Evolutionary conservation across 2,329 filamentous ascomycete species (phyloP), one percentile per base, ranked within the genome.

Genomic region (Cercospora sesami): DNA sequence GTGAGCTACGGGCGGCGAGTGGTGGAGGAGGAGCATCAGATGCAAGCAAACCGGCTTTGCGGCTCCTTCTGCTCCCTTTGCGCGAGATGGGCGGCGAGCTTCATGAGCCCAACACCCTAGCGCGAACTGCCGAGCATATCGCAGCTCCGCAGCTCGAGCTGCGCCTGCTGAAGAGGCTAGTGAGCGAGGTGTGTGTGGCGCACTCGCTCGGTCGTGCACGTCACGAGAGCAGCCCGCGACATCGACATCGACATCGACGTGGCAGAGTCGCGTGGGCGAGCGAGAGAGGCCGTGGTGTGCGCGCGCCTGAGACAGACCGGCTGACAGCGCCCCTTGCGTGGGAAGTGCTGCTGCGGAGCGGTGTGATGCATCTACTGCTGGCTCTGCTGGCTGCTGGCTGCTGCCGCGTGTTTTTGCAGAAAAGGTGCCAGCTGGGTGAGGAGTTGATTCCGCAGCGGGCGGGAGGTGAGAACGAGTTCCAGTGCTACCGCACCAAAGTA

Each of bases 201-300:
- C 42, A 63, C 39, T 28, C 60, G 45, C 60, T 42, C 36, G 36
- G 36, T 42, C 36, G 36, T 42, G 36, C 36, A 42, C 36, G 39
- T 45, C 42, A 53, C 42, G 60, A 51, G 60, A 63, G 60, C 39
- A 63, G 61, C 28, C 53, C 4, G 21, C 31, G 30, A 26, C 45
- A 33, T 55, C 61, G 61, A 64, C 61, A 51, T 64, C 31, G 30
- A 26, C 45, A 33, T 55, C 61, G 61, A 64, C 61, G 61, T 64
- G 61, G 61, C 61, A 64, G 30, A 53, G 21, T 63, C 61, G 30
- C 30, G 60, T n/a, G 33, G n/a, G 10, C 33, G 42, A 2, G n/a
- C 28, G 30, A 21, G 61, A 1, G 45, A 57, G 59, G 16, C n/a
- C 26, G 45, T 42, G 33, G 45, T 31, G 26, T 21, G 30, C 31